Base-by-base conservation (phyloP, 805 yeast genomes). In the Lachancea lanzarotensis region DNA sequence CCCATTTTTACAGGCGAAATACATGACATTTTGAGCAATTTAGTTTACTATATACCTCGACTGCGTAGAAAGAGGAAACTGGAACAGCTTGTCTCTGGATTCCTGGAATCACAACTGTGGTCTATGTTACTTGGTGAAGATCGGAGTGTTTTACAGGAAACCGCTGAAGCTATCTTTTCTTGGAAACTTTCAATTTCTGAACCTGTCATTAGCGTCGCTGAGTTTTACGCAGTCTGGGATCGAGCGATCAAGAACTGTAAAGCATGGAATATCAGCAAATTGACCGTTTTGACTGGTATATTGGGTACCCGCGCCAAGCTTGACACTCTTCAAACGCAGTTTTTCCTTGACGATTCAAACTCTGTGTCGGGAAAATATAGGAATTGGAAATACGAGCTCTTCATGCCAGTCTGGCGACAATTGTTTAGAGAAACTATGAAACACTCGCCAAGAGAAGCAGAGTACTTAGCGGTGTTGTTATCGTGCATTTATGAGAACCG, bases 141-240 rank as follows among this genome's bases (percentile, higher is more conserved):
- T 1, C 12, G 38, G 17, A 40, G 49, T 8, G 41, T 44, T 27
- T 30, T 58, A 7, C 50, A 49, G 19, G 55, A 56, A 16, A 43
- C 52, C 39, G 40, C 51, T 1, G 54, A 53, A 32, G 52, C 55
- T 7, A 52, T 62, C 10, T 50, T 56, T 9, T 45, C 48, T 3
- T 60, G 64, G 62, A 63, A 63, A 41, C 42, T 62, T 17, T 52
- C 57, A 30, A 59, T 63, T 3, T 62, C 66, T 13, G 67, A 62
- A 38, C 67, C 67, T 1, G 40, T 41, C 1, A 32, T 63, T 8
- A 27, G 53, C 6, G 17, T 59, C 13, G 31, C 49, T 10, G 46
- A 50, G 7, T 63, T 63, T 39, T 59, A 46, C 43, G n/a, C 31
- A 13, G 39, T 53, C 1, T 59, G 65, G 65, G 47, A 58, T 42